Conservation (phyloP, 1,284 basidiomycete genomes). For the Leccinum holopus region DNA sequence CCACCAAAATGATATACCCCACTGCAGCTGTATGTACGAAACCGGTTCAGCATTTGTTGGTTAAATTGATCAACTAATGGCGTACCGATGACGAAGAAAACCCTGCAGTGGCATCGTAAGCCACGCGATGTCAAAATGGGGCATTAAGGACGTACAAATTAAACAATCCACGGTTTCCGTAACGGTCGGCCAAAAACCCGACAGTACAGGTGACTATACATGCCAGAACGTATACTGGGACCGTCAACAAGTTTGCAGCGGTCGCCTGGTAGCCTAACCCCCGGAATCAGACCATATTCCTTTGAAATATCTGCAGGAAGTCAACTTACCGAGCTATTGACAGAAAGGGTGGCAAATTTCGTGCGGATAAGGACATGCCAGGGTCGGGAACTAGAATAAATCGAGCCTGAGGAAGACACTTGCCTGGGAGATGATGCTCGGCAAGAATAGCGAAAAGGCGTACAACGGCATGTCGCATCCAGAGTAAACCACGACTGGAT, state of each 20-base stretch:
- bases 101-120: constrained; percentile 21
- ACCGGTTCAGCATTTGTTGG: constrained; percentile 1
- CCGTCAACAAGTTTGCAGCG: constrained; percentile 67
- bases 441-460: constrained; percentile 71
- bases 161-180: constrained; percentile 58
- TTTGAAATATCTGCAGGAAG: too few species aligned
- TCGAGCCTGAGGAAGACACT: background rate
- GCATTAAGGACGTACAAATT: constrained; percentile 51
- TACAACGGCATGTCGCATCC: constrained; percentile 66
- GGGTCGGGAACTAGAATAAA: background rate
- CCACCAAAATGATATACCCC: constrained; percentile 68
- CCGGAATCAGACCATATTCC: background rate
- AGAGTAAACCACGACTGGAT: constrained; percentile 50
- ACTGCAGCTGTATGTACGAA: constrained; percentile 36
- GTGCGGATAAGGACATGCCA: background rate
- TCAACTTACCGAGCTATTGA: constrained; percentile 46
- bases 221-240: constrained; percentile 67
- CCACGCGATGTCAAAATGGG: background rate
- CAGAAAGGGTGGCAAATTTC: background rate
- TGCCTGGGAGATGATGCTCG: constrained; percentile 68
- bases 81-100: too few species aligned
- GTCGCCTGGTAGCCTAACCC: constrained; percentile 61
- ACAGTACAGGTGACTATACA: constrained; percentile 64
- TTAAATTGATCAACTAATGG: background rate
- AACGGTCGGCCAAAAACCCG: constrained; percentile 61